These are phyloP conservation scores for Diaporthe citriasiana DNA, from an alignment of 2,329 filamentous ascomycete species.

Conservation along the genomic window DNA sequence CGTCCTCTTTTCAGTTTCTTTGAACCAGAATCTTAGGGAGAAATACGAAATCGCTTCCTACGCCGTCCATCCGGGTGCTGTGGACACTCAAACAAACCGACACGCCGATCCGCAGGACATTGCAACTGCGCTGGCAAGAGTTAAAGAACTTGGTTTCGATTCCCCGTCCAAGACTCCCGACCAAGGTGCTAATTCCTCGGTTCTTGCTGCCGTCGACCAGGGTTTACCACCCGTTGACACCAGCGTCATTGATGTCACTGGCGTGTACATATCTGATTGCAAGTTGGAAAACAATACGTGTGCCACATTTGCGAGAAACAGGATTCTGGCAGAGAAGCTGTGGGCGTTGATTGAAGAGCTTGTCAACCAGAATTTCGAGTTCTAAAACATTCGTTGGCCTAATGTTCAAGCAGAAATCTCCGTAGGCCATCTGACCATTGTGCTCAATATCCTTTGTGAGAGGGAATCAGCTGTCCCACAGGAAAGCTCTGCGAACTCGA, in stretches of 20 bases:
- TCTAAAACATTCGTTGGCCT: not conserved
- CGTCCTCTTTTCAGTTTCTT: not conserved
- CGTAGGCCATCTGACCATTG: not conserved
- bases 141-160: not conserved
- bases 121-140: not conserved
- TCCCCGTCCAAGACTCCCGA: not conserved
- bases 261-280: not conserved
- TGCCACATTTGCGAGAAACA: not conserved
- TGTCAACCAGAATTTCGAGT: not conserved
- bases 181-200: not conserved
- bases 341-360: not conserved
- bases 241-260: not conserved
- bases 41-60: not conserved
- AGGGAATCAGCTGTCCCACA: not conserved
- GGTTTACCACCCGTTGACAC: not conserved
- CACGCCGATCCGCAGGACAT: not conserved
- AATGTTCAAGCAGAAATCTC: too few species aligned
- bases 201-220: conserved; percentile 5
- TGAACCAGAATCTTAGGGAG: not conserved
- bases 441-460: not conserved
- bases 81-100: not conserved
- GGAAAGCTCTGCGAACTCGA: too few species aligned
- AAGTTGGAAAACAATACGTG: not conserved
- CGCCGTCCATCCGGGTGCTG: not conserved
- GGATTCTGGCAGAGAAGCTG: not conserved